Conservation (phyloP, 2,329 filamentous ascomycete genomes). For the Pseudogymnoascus destructans region DNA sequence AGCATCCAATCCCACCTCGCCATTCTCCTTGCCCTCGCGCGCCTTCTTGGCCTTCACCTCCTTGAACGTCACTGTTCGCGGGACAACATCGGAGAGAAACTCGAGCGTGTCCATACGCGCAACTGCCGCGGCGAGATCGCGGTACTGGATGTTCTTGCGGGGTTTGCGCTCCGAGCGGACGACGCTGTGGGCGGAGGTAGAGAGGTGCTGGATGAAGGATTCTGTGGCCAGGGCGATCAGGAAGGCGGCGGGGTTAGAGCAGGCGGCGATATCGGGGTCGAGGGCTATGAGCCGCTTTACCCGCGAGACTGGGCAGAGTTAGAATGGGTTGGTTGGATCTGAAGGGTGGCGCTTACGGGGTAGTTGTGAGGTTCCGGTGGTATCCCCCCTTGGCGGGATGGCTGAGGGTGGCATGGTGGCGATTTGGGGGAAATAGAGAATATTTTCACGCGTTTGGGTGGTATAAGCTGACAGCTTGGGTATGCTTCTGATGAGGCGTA, state of each 20-base stretch:
- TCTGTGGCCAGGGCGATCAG: constrained; percentile 88
- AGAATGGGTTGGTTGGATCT: constrained; percentile 11
- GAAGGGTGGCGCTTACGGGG: constrained; percentile 50
- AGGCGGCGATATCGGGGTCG: constrained; percentile 73
- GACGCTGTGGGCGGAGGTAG: constrained; percentile 72
- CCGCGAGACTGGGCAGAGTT: constrained; percentile 54
- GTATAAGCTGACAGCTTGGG: neutral
- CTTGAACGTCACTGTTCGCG: constrained; percentile 70
- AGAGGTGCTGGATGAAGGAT: constrained; percentile 88
- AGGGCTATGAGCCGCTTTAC: constrained; percentile 91
- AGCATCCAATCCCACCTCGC: constrained; percentile 14
- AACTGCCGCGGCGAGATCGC: constrained; percentile 78
- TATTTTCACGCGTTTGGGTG: neutral
- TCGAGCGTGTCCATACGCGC: constrained; percentile 85
- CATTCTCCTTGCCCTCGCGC: constrained; percentile 22
- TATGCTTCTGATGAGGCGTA: neutral
- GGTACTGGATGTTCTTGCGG: constrained; percentile 87
- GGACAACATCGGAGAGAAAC: constrained; percentile 83
- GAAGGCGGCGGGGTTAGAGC: constrained; percentile 89
- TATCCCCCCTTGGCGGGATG: constrained; percentile 66
- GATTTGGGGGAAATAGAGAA: neutral
- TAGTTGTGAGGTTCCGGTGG: constrained; percentile 72
- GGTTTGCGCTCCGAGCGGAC: constrained; percentile 87
- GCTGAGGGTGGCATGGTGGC: constrained; percentile 68
- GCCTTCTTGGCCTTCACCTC: constrained; percentile 56